Evolutionary conservation across 1,139 yeast genomes (phyloP), one percentile per base, ranked within the genome.

Genomic region (Geotrichum siamense): DNA sequence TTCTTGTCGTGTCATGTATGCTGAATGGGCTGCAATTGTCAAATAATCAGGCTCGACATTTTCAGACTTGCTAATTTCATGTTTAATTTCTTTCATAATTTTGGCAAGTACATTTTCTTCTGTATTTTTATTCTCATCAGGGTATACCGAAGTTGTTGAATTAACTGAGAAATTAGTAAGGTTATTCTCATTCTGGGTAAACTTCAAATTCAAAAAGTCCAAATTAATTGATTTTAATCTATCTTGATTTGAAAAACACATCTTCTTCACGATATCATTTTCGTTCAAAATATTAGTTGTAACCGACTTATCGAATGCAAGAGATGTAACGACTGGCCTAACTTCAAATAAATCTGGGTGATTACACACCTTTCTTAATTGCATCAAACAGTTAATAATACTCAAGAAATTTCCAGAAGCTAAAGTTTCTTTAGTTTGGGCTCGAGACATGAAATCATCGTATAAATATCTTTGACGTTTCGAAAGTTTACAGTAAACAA

Each of bases 311-410:
- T 76, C 76, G 68, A 86, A 69, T 0, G 93, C 83, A 60, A 85
- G 79, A 1, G 97, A 89, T 0, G 98, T 93, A 25, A 85, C 77
- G 55, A 93, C 84, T 0, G 97, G 98, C 48, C 98, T 72, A 5
- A 89, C 96, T 60, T 93, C 98, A 65, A 93, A 93, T 50, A 93
- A 67, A 65, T 93, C 96, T 0, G 98, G 98, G 65, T 91, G 98
- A 58, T 91, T 91, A 65, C 98, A 91, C 32, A 91, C 98, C 62
- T 93, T 93, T 55, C 99, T 77, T 57, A 93, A 70, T 63, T 93
- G 99, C 99, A 93, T 93, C 65, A 93, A 73, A 69, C 98, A 91
- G 57, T 93, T 93, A 56, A 93, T 89, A 58, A 93, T 93, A 17
- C 96, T 86, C 62, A 93, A 70, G 57, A 87, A 93, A 60, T 91